phyloP scores from a whole-genome alignment of 176 grass and related monocot genomes.

The Rhynchospora breviuscula region DNA sequence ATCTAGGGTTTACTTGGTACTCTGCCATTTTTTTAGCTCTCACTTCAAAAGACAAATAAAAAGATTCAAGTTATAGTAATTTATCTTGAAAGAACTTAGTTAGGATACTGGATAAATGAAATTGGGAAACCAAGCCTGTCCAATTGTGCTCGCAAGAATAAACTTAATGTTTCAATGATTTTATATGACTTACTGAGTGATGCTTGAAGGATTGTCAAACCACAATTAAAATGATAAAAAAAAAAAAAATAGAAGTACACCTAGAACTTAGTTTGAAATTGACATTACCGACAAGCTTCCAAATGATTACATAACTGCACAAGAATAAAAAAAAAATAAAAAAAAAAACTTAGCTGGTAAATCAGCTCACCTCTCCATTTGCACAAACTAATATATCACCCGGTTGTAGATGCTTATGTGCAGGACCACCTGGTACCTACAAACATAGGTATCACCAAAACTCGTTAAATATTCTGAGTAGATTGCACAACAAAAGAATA shows the following conservation, averaged over 20 bases:
- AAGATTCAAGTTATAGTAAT: neutral
- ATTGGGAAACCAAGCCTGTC: neutral
- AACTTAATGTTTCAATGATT: neutral
- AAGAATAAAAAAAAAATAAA: neutral
- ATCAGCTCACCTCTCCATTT: constrained; percentile 62
- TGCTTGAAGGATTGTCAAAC: neutral
- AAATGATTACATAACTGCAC: neutral
- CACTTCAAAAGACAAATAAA: neutral
- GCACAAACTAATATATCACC: constrained; percentile 86
- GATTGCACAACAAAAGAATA: constrained; percentile 16
- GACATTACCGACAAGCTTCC: neutral
- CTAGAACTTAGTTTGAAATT: neutral
- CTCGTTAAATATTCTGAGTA: neutral
- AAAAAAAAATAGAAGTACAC: neutral
- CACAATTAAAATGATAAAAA: neutral
- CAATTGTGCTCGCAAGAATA: neutral
- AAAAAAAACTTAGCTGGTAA: neutral
- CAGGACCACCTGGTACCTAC: constrained; percentile 93
- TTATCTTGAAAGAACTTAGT: neutral
- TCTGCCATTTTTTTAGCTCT: neutral
- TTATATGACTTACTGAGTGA: neutral
- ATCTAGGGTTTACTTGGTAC: constrained; percentile 1
- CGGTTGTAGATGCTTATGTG: constrained; percentile 84
- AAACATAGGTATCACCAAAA: constrained; percentile 16
- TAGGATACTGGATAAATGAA: neutral